These are phyloP conservation scores for Trichoderma semiorbis DNA, from an alignment of 2,329 filamentous ascomycete genomes.

Conservation along the genomic window DNA sequence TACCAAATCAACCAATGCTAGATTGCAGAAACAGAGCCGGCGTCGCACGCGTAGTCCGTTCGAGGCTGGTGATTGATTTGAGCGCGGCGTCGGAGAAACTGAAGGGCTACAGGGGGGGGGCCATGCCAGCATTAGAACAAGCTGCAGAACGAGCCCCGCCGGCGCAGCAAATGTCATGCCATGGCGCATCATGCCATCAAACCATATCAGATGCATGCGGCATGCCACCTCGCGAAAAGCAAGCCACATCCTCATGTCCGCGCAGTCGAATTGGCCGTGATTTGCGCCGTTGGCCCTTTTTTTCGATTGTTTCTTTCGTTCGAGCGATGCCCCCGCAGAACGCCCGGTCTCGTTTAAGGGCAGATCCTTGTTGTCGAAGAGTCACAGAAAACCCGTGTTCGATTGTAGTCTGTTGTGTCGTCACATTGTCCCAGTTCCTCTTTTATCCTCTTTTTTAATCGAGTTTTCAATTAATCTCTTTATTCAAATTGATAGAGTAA, in stretches of 20 bases:
- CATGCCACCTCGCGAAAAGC: neutral
- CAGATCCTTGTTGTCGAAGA: neutral
- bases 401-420: neutral
- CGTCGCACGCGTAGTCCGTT: neutral
- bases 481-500: neutral
- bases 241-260: slow-evolving; percentile 5
- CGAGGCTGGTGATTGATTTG: neutral
- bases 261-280: neutral
- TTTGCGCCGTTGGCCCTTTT: neutral
- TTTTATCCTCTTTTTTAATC: neutral
- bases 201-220: neutral
- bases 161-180: neutral
- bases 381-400: neutral
- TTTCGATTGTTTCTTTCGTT: neutral
- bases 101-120: neutral
- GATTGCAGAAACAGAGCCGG: neutral
- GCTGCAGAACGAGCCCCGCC: neutral
- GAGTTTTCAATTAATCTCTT: neutral
- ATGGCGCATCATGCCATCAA: neutral
- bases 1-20: neutral
- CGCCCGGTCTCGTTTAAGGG: neutral
- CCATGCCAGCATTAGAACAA: neutral
- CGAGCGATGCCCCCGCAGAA: neutral
- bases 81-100: neutral
- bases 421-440: neutral